Percentiles rank a stretch among this genome's conserved stretches.
These are phyloP conservation scores for Solanum bulbocastanum DNA, from an alignment of 257 asterid genomes.

Conservation along the genomic window DNA sequence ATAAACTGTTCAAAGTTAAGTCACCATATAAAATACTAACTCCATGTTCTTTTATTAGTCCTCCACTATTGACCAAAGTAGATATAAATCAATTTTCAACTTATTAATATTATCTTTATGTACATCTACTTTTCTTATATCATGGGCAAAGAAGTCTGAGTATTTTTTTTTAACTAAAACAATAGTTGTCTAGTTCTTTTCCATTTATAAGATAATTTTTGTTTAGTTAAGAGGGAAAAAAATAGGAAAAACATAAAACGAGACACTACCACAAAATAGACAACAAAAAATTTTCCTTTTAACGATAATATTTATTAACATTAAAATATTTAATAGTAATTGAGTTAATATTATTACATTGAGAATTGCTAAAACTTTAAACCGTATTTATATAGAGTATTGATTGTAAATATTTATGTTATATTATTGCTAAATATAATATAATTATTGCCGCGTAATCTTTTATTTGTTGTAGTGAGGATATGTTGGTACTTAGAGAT, in stretches of 20 bases:
- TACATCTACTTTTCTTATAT: background rate
- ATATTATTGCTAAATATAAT: no score
- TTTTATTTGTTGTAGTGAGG: background rate
- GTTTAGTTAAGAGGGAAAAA: background rate
- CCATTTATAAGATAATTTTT: background rate
- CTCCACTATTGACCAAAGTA: background rate
- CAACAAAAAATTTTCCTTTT: background rate
- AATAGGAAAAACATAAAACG: background rate
- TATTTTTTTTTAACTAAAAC: background rate
- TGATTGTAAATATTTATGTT: no score
- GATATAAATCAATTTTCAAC: background rate
- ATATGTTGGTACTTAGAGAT: background rate
- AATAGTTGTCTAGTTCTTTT: background rate
- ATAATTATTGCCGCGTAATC: no score
- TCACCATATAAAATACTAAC: no score
- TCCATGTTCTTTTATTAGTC: background rate
- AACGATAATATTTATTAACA: no score
- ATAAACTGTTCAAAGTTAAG: no score
- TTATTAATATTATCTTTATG: background rate
- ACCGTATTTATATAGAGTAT: no score
- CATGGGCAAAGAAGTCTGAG: background rate
- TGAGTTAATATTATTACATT: no score
- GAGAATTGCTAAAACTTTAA: accelerated
- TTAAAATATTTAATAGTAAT: no score
- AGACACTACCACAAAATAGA: background rate